phyloP scores from a whole-genome alignment of 345 rosid species.

The Leavenworthia alabamica region DNA sequence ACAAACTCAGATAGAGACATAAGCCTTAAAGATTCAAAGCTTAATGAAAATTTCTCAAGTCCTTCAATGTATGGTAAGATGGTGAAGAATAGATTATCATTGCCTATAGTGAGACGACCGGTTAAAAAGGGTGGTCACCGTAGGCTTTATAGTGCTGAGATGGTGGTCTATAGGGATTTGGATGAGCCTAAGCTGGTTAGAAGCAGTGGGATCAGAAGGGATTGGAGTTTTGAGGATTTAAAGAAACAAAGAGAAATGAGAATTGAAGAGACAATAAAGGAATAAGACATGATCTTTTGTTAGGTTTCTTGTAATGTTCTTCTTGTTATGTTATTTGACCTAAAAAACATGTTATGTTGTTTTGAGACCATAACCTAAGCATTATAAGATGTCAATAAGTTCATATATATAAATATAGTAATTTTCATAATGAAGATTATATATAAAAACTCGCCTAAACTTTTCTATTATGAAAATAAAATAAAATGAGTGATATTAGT shows the following conservation, averaged over 20 bases:
- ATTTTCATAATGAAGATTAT: too few relatives aligned
- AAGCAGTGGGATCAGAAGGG: constrained; percentile 84
- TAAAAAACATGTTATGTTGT: constrained; percentile 2
- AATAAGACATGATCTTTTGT: constrained; percentile 4
- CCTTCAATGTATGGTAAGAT: constrained; percentile 15
- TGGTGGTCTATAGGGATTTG: constrained; percentile 5
- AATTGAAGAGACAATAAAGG: constrained; percentile 26
- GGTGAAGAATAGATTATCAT: constrained; percentile 15
- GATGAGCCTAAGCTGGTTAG: constrained; percentile 61
- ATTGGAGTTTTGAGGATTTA: constrained; percentile 94
- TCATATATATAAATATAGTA: too few relatives aligned
- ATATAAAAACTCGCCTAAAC: too few relatives aligned
- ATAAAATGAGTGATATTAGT: too few relatives aligned
- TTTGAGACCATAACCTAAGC: background rate
- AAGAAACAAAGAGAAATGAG: constrained; percentile 26
- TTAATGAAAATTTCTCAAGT: constrained; percentile 38
- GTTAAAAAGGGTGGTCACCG: constrained; percentile 37
- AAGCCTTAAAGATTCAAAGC: constrained; percentile 30
- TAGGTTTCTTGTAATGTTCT: too few relatives aligned
- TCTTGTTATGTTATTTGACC: too few relatives aligned
- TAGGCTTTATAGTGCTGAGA: constrained; percentile 35
- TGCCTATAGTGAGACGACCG: constrained; percentile 19
- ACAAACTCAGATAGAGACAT: constrained; percentile 30
- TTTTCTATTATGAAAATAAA: too few relatives aligned
- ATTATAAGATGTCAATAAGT: background rate